Percentiles rank a stretch among this genome's conserved stretches.
These are phyloP conservation scores for Jacaranda mimosifolia DNA, from an alignment of 257 asterid species.

Conservation along the genomic window DNA sequence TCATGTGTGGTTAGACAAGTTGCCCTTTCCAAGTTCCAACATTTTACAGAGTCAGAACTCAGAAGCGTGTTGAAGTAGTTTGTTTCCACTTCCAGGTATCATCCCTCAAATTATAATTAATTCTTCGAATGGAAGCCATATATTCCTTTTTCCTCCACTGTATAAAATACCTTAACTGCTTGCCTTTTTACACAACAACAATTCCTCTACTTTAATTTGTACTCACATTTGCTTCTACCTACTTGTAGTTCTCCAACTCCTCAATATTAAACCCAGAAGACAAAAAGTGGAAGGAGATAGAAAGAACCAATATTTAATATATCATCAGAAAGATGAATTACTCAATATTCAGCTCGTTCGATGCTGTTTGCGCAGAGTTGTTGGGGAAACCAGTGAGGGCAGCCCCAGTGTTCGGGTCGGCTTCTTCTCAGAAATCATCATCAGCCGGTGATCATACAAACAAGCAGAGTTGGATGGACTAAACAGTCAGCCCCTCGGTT, in stretches of 20 bases:
- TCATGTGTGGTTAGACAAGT: not conserved
- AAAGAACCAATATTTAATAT: too few species aligned
- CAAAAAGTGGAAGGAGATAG: not conserved
- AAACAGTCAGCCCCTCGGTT: conserved; percentile 24
- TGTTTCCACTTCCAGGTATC: not conserved
- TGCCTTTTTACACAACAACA: too few species aligned
- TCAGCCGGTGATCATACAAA: not conserved
- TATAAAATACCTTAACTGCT: too few species aligned
- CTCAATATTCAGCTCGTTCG: conserved; percentile 50
- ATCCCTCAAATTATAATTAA: not conserved
- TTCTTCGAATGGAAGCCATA: not conserved
- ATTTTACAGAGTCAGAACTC: not conserved
- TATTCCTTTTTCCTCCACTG: not conserved
- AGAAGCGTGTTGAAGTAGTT: not conserved
- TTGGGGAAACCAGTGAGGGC: conserved; percentile 30
- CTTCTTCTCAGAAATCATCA: not conserved
- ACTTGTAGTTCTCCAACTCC: not conserved
- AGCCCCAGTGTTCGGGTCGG: not conserved
- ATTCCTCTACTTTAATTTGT: not conserved
- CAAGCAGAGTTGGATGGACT: conserved; percentile 39
- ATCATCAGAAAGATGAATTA: conserved; percentile 26
- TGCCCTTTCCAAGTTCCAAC: not conserved
- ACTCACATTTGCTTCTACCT: not conserved
- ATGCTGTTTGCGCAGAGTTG: conserved; percentile 46
- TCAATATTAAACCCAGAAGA: not conserved